Conservation (phyloP, 805 yeast genomes). For the Yarrowia divulgata region DNA sequence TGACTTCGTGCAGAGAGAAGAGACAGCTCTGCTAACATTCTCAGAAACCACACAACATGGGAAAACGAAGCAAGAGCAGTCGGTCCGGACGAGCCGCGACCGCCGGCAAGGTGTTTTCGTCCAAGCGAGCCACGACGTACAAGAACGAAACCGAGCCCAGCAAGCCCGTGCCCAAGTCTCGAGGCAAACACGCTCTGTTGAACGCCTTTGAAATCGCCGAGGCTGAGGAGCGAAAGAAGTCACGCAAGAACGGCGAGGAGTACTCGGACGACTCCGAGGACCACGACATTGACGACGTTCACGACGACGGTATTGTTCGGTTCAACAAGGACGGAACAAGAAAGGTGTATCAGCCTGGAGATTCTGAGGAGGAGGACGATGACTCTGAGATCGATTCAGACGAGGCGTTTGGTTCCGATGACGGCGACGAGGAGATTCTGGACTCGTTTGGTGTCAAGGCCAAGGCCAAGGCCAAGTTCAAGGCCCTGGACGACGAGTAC, state of each 20-base stretch:
- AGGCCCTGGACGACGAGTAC: conserved; percentile 54
- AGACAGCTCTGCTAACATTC: not conserved
- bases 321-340: conserved; percentile 36
- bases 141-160: conserved; percentile 15
- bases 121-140: conserved; percentile 28
- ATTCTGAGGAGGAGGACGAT: conserved; percentile 42
- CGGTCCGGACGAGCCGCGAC: conserved; percentile 22
- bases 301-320: conserved; percentile 35
- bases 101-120: conserved; percentile 30
- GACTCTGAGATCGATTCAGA: conserved; percentile 74
- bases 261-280: conserved; percentile 35
- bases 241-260: conserved; percentile 18
- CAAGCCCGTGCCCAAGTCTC: conserved; percentile 19
- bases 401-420: conserved; percentile 84
- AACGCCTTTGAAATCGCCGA: conserved; percentile 35
- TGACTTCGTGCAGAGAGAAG: not conserved
- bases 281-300: conserved; percentile 29
- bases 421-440: conserved; percentile 59
- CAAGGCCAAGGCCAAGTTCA: conserved; percentile 56
- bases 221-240: conserved; percentile 22
- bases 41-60: conserved; percentile 2
- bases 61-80: conserved; percentile 24
- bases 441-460: conserved; percentile 51
- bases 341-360: conserved; percentile 26
- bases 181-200: conserved; percentile 31